Base-by-base conservation (phyloP, 805 yeast species). In the Kuraishia molischiana region DNA sequence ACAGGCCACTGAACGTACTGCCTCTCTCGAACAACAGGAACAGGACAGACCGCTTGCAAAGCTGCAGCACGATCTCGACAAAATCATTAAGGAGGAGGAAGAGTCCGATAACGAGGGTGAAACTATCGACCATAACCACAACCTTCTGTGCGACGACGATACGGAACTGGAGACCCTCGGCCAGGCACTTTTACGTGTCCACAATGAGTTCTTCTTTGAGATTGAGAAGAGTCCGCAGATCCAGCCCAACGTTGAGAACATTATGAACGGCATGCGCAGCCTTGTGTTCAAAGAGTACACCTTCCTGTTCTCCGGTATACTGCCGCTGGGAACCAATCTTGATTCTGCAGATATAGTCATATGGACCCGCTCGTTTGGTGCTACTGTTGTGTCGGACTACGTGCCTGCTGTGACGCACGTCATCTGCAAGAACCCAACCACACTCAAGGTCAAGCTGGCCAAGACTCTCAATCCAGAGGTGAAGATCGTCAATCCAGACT, bases 291-390 rank as follows among this genome's bases (percentile, higher is more conserved):
- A 68, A 19, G 89, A 79, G 5, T 71, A 79, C 34, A 74, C 75
- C 3, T 73, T 92, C 39, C 68, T 90, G 15, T 81, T 92, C 47
- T 82, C 95, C 3, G 97, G 97, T 0, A 68, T 90, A n/a, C 69
- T 92, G 18, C 97, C 97, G 1, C 53, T 85, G n/a, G 92, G 92
- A 1, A 67, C 79, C 10, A 71, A 76, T 38, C 60, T 84, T 14
- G 79, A 81, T 37, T 61, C 69, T 24, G 92, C 94, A 3, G 95
- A 86, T 53, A 84, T 92, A 32, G 96, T 89, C 2, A 75, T 80
- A 18, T 90, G 97, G 97, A 84, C 90, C 10, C 72, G 74, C 36
- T 85, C 89, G 38, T 90, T 90, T 66, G 98, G 98, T 1, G 97
- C 95, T 0, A 66, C 66, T 2, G 87, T 90, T 5, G 81, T 81